A percentile compares a stretch with the other conserved stretches of the same genome.
Conservation (phyloP, 2,329 filamentous ascomycete species). For the Gaeumannomyces tritici region DNA sequence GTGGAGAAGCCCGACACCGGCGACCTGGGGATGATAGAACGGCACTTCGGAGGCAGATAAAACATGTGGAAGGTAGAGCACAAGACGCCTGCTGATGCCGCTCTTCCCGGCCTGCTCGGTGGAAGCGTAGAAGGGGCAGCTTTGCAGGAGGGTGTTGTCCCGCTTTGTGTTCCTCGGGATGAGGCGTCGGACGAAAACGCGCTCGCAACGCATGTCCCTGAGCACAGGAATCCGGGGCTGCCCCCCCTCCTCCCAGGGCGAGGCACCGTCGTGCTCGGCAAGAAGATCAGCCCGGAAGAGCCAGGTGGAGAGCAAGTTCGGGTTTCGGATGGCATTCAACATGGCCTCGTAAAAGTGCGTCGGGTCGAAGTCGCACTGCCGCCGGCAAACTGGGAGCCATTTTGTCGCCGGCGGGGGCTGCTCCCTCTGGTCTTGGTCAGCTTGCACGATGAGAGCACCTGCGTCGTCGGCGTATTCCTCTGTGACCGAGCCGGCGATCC, state of each 20-base stretch:
- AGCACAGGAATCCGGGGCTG: slow-evolving; percentile 33
- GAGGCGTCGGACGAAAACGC: slow-evolving; percentile 64
- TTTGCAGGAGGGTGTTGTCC: slow-evolving; percentile 70
- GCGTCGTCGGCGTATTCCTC: slow-evolving; percentile 9
- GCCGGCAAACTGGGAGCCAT: slow-evolving; percentile 47
- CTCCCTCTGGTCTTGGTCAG: background rate
- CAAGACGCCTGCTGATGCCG: slow-evolving; percentile 34
- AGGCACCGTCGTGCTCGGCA: slow-evolving; percentile 28
- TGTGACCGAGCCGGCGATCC: background rate
- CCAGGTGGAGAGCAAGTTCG: slow-evolving; percentile 70
- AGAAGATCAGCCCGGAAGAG: slow-evolving; percentile 71
- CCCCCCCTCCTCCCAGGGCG: slow-evolving; percentile 12
- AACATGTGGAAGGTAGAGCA: slow-evolving; percentile 73
- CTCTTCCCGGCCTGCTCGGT: background rate
- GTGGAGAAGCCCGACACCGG: slow-evolving; percentile 67
- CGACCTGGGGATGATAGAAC: slow-evolving; percentile 79
- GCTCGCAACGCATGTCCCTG: slow-evolving; percentile 35
- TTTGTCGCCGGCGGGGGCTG: background rate
- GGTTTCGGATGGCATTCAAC: slow-evolving; percentile 67
- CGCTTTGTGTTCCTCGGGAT: slow-evolving; percentile 74
- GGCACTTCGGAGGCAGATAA: slow-evolving; percentile 54
- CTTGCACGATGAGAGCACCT: slow-evolving; percentile 6
- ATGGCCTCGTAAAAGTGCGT: slow-evolving; percentile 57
- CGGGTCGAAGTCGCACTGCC: slow-evolving; percentile 52
- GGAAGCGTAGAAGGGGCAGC: slow-evolving; percentile 59